Evolutionary conservation across 257 asterid species (phyloP).

Genomic region (Nicotiana paniculata): DNA sequence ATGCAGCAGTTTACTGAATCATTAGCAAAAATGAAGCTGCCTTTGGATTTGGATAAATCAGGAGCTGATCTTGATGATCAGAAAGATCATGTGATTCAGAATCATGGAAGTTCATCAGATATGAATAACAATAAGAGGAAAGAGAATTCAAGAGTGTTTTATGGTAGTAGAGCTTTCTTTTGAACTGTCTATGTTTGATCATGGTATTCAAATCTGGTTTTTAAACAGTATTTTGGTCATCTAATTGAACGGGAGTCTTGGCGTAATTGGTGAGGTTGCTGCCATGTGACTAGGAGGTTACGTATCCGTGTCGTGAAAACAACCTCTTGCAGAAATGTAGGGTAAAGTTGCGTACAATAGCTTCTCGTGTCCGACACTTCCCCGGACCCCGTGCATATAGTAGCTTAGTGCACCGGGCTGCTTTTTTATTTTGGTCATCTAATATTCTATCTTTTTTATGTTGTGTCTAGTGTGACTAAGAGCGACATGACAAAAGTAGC

Average conservation of each 20-base stretch:
- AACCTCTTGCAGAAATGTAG: too few relatives aligned
- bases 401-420: too few relatives aligned
- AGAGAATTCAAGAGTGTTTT: slow-evolving; percentile 56
- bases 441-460: neutral
- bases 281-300: accelerated
- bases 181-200: slow-evolving; percentile 7
- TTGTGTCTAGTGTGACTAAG: neutral
- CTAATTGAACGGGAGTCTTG: neutral
- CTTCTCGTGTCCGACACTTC: too few relatives aligned
- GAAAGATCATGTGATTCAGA: slow-evolving; percentile 16
- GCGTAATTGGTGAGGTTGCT: too few relatives aligned
- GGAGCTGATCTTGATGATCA: neutral
- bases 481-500: neutral
- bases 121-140: slow-evolving; percentile 31
- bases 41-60: slow-evolving; percentile 41
- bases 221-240: slow-evolving; percentile 2
- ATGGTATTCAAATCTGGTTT: neutral
- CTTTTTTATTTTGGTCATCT: neutral
- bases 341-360: too few relatives aligned
- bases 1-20: slow-evolving; percentile 78
- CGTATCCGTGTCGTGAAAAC: accelerated
- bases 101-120: slow-evolving; percentile 19
- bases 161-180: slow-evolving; percentile 84
- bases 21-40: slow-evolving; percentile 69
- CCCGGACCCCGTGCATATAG: too few relatives aligned